Percentiles rank a stretch among this genome's conserved stretches.
phyloP scores from a whole-genome alignment of 176 grass and related monocot genomes.

The Poa annua region DNA sequence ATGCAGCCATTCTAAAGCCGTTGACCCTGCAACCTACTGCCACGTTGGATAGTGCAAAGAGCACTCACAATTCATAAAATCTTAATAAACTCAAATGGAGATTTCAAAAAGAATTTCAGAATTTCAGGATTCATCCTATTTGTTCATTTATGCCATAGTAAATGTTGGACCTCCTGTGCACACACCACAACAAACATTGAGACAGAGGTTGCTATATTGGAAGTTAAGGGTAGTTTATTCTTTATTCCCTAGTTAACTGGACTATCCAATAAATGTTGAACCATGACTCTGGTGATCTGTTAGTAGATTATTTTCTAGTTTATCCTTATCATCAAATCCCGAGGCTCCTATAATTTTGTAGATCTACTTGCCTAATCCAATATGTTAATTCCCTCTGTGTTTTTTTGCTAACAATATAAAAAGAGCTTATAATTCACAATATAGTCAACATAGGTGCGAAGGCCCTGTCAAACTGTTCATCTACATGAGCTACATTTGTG shows the following conservation, averaged over 20 bases:
- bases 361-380: not conserved
- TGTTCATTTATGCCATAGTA: not conserved
- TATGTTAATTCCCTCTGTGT: not conserved
- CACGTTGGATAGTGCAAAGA: not conserved
- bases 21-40: not conserved
- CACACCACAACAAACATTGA: not conserved
- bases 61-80: not conserved
- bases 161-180: not conserved
- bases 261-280: not conserved
- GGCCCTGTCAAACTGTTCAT: not conserved
- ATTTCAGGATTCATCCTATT: not conserved
- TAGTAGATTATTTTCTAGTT: constrained; percentile 11
- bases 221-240: not conserved
- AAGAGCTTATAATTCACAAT: not conserved
- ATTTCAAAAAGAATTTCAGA: constrained; percentile 6
- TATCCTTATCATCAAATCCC: not conserved
- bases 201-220: not conserved
- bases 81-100: not conserved
- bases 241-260: not conserved
- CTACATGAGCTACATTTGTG: not conserved
- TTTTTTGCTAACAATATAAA: not conserved
- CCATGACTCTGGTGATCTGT: constrained; percentile 14
- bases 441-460: not conserved
- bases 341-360: not conserved
- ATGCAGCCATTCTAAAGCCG: not conserved